Conservation (phyloP, 2,329 filamentous ascomycete species). For the Graphium sp. region DNA sequence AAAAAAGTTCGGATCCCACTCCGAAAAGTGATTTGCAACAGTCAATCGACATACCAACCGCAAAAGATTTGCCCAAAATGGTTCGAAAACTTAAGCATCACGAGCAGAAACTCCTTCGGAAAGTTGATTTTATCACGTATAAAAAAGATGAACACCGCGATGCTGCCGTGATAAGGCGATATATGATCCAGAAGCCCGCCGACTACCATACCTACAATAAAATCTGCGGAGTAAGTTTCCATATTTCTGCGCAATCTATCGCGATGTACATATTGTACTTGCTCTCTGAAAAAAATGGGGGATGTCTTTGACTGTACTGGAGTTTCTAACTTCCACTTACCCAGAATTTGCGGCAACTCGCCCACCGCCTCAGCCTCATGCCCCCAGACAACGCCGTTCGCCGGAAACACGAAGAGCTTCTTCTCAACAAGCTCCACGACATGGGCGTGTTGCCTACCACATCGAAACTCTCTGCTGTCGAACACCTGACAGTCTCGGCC, state of each 20-base stretch:
- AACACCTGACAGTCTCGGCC: slow-evolving; percentile 77
- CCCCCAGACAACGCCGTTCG: slow-evolving; percentile 65
- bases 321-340: too few species aligned
- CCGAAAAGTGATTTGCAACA: too few species aligned
- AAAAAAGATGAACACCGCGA: slow-evolving; percentile 83
- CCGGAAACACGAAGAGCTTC: slow-evolving; percentile 67
- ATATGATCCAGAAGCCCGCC: slow-evolving; percentile 78
- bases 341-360: slow-evolving; percentile 72
- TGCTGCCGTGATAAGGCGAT: slow-evolving; percentile 61
- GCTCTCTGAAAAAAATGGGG: too few species aligned
- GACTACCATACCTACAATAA: slow-evolving; percentile 59
- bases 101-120: slow-evolving; percentile 87
- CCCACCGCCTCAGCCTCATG: slow-evolving; percentile 72
- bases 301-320: too few species aligned
- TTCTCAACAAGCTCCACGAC: slow-evolving; percentile 83
- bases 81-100: slow-evolving; percentile 93
- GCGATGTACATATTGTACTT: too few species aligned
- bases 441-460: slow-evolving; percentile 71
- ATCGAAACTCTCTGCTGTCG: slow-evolving; percentile 69
- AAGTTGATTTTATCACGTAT: slow-evolving; percentile 88
- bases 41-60: too few species aligned
- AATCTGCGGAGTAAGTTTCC: slow-evolving; percentile 48
- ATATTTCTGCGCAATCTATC: too few species aligned
- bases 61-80: slow-evolving; percentile 37
- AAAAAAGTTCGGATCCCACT: not conserved